phyloP scores from a whole-genome alignment of 2,329 filamentous ascomycete genomes.

The Plectosphaerella plurivora region DNA sequence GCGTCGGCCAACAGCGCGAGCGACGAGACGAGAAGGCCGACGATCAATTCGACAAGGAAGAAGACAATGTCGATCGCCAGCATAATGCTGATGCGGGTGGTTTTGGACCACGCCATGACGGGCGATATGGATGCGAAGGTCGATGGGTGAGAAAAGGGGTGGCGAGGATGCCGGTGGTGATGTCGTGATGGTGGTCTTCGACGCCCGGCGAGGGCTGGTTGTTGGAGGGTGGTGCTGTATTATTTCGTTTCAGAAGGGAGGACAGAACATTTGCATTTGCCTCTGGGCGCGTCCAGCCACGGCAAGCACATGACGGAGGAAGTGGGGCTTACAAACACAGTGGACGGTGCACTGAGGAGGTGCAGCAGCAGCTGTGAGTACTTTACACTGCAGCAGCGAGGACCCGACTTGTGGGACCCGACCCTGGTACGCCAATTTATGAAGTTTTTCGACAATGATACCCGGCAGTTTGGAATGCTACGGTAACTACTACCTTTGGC shows the following conservation, averaged over 20 bases:
- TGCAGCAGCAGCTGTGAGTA: too few species aligned
- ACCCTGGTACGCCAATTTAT: too few species aligned
- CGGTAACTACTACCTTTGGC: too few species aligned
- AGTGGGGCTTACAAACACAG: not conserved
- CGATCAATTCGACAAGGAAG: conserved; percentile 83
- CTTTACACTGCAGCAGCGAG: too few species aligned
- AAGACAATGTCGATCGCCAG: conserved; percentile 85
- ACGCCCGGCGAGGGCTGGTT: conserved; percentile 2
- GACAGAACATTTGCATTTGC: too few species aligned
- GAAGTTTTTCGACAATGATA: too few species aligned
- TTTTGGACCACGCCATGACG: conserved; percentile 84
- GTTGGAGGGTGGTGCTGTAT: not conserved
- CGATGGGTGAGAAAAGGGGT: conserved; percentile 2
- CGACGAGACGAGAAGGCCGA: conserved; percentile 83
- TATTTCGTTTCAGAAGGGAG: too few species aligned
- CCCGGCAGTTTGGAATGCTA: too few species aligned
- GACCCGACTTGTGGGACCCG: too few species aligned
- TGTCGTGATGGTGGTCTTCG: not conserved
- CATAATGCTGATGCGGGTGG: conserved; percentile 86
- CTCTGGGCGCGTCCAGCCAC: too few species aligned
- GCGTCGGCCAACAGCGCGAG: conserved; percentile 93
- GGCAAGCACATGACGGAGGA: not conserved
- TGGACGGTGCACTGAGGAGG: too few species aligned
- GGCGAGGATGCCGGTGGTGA: not conserved
- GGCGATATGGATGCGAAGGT: conserved; percentile 1